Percentiles rank a stretch among this genome's conserved stretches.
Conservation (phyloP, 768 basidiomycete species). For the Lactifluus pinguis region DNA sequence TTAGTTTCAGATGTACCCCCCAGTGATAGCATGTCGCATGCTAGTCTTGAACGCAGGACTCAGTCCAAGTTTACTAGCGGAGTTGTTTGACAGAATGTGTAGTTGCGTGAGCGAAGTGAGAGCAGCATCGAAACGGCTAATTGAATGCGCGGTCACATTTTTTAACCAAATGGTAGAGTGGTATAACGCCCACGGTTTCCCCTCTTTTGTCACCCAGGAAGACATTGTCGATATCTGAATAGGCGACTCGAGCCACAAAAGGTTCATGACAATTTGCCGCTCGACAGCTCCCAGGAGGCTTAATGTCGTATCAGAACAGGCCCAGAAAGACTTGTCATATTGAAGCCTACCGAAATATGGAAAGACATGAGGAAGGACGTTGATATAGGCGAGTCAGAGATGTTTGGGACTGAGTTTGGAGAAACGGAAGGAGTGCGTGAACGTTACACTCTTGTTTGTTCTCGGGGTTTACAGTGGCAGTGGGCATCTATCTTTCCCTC, state of each 20-base stretch:
- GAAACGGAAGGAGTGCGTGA: constrained; percentile 69
- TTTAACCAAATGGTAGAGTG: constrained; percentile 5
- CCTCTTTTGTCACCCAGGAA: constrained; percentile 68
- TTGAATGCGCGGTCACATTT: background rate
- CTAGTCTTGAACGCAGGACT: constrained; percentile 71
- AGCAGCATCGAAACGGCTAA: constrained; percentile 64
- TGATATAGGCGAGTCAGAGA: constrained; percentile 74
- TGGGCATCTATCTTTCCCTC: constrained; percentile 10
- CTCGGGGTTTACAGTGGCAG: constrained; percentile 6
- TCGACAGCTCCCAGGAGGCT: constrained; percentile 74
- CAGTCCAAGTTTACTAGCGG: constrained; percentile 52
- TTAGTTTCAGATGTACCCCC: constrained; percentile 49
- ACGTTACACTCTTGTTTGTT: constrained; percentile 1
- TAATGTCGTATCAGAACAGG: background rate
- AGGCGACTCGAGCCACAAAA: constrained; percentile 79
- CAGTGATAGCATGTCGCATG: constrained; percentile 77
- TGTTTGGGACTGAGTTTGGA: constrained; percentile 72
- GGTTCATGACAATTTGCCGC: constrained; percentile 78
- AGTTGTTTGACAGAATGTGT: constrained; percentile 54
- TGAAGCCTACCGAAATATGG: constrained; percentile 66
- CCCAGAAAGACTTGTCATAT: background rate
- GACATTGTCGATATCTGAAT: constrained; percentile 60
- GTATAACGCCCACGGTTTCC: constrained; percentile 46
- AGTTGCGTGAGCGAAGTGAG: constrained; percentile 53
- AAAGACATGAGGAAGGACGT: constrained; percentile 80